A percentile compares a stretch with the other conserved stretches of the same genome.
Conservation (phyloP, 1,284 basidiomycete species). For the Cutaneotrichosporon sp. region DNA sequence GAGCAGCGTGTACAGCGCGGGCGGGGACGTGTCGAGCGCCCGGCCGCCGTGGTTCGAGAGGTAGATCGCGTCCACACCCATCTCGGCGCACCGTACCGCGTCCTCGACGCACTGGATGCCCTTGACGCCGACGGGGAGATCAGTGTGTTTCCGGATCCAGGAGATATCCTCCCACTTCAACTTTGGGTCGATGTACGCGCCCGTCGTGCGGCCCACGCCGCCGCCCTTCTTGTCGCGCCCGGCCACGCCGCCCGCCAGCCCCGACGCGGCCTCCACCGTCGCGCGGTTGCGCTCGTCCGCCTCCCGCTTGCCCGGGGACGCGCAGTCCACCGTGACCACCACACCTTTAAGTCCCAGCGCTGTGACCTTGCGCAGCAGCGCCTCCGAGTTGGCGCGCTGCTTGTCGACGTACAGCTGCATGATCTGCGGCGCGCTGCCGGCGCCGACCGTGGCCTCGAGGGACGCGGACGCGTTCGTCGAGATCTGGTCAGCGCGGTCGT, state of each 20-base stretch:
- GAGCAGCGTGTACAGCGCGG: slow-evolving; percentile 53
- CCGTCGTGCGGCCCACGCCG: slow-evolving; percentile 52
- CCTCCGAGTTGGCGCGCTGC: slow-evolving; percentile 48
- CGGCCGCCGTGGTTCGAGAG: slow-evolving; percentile 52
- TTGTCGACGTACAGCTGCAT: slow-evolving; percentile 55
- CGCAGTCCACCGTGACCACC: slow-evolving; percentile 54
- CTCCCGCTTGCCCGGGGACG: slow-evolving; percentile 54
- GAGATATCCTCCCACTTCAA: slow-evolving; percentile 51
- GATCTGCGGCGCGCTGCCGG: slow-evolving; percentile 47
- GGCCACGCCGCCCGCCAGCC: slow-evolving; percentile 52
- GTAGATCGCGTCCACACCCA: slow-evolving; percentile 54
- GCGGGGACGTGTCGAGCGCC: slow-evolving; percentile 49
- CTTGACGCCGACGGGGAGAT: slow-evolving; percentile 52
- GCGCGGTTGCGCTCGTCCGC: slow-evolving; percentile 52
- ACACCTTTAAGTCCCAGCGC: slow-evolving; percentile 48
- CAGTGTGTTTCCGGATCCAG: slow-evolving; percentile 49
- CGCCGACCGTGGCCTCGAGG: slow-evolving; percentile 44
- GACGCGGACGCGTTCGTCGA: slow-evolving; percentile 53
- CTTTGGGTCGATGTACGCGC: slow-evolving; percentile 52
- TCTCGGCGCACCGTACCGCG: slow-evolving; percentile 50
- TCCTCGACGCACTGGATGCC: slow-evolving; percentile 55
- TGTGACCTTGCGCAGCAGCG: slow-evolving; percentile 44
- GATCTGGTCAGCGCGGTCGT: slow-evolving; percentile 30
- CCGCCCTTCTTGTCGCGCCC: slow-evolving; percentile 49
- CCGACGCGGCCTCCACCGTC: slow-evolving; percentile 47